phyloP scores from a whole-genome alignment of 2,329 filamentous ascomycete genomes.

The Talaromyces marneffei region DNA sequence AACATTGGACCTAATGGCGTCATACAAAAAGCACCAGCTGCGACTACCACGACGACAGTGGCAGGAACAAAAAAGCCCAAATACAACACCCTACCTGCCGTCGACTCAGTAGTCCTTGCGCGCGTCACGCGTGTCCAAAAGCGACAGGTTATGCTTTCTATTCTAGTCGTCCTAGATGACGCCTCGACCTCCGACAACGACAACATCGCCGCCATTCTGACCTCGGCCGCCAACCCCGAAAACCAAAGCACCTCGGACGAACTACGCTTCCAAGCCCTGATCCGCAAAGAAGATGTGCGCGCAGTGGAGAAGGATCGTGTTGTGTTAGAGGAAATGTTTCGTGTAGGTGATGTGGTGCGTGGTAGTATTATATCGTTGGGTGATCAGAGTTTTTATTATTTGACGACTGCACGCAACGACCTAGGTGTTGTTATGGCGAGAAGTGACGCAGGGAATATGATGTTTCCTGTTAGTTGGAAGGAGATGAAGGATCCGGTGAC shows the following conservation, averaged over 20 bases:
- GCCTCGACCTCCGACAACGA: constrained; percentile 31
- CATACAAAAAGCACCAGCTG: neutral
- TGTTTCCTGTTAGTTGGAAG: constrained; percentile 93
- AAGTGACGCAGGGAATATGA: constrained; percentile 79
- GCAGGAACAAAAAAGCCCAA: constrained; percentile 36
- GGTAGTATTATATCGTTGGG: constrained; percentile 85
- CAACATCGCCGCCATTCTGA: constrained; percentile 33
- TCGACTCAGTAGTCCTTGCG: constrained; percentile 74
- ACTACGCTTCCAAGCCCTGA: constrained; percentile 68
- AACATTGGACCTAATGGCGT: constrained; percentile 4
- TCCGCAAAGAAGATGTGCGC: constrained; percentile 83
- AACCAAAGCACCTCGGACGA: constrained; percentile 55
- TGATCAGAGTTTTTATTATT: constrained; percentile 91
- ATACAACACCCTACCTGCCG: constrained; percentile 72
- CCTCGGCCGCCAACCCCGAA: constrained; percentile 35
- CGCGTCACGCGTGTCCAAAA: constrained; percentile 80
- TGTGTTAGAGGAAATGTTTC: constrained; percentile 82
- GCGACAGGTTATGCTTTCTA: constrained; percentile 77
- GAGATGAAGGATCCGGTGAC: constrained; percentile 83
- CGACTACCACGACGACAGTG: neutral
- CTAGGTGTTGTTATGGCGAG: constrained; percentile 89
- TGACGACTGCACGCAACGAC: constrained; percentile 87
- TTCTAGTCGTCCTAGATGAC: constrained; percentile 65
- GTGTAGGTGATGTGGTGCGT: constrained; percentile 85
- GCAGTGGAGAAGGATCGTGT: constrained; percentile 95